phyloP scores from a whole-genome alignment of 495 filamentous ascomycete species.

The Podospora australis region DNA sequence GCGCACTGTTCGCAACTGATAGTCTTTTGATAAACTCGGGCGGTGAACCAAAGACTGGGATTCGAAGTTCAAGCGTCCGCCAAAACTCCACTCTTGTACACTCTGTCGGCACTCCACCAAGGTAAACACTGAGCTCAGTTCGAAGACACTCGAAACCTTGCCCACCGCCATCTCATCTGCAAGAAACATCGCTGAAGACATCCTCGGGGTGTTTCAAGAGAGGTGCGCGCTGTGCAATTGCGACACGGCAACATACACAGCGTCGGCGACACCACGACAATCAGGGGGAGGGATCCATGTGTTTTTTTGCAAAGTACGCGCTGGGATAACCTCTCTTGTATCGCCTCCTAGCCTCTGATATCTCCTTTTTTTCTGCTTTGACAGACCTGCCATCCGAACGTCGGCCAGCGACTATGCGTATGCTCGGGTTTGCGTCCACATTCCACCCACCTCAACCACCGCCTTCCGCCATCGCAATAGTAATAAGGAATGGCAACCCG shows the following conservation, averaged over 20 bases:
- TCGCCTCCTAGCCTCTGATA: too few species aligned
- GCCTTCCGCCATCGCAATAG: conserved; percentile 15
- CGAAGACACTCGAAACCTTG: background rate
- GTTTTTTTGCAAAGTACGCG: background rate
- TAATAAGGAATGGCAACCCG: conserved; percentile 16
- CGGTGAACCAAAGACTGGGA: background rate
- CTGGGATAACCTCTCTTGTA: background rate
- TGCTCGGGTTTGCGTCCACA: conserved; percentile 15
- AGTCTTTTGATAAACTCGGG: background rate
- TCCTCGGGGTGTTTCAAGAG: background rate
- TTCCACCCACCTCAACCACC: background rate
- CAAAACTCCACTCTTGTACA: conserved; percentile 3
- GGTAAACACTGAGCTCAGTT: background rate
- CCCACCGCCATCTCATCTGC: background rate
- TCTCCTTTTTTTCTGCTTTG: background rate
- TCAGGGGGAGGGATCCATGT: too few species aligned
- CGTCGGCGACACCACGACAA: too few species aligned
- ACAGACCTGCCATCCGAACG: background rate
- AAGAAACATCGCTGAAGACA: background rate
- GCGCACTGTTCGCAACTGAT: background rate
- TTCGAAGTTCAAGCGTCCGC: too few species aligned
- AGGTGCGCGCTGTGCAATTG: too few species aligned
- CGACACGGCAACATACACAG: too few species aligned
- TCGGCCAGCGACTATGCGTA: background rate
- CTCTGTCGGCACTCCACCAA: background rate